These are phyloP conservation scores for Cyclocybe cylindracea DNA, from an alignment of 768 basidiomycete species.

Conservation along the genomic window DNA sequence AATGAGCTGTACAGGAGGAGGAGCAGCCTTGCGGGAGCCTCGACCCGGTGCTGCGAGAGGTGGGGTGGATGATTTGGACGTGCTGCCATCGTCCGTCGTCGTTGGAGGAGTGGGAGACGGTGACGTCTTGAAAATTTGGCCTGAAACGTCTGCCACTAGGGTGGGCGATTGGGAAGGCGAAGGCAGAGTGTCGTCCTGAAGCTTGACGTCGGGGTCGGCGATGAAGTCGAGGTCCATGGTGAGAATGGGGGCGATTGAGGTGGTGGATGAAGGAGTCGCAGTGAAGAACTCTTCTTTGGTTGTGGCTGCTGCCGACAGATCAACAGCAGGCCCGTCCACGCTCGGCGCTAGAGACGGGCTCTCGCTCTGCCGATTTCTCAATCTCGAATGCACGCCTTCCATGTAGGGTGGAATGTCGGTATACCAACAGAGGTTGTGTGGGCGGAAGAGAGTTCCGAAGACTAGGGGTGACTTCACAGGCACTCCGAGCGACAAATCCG, in stretches of 20 bases:
- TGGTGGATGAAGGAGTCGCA: conserved; percentile 24
- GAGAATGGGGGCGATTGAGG: conserved; percentile 22
- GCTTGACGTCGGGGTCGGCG: conserved; percentile 27
- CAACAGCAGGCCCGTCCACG: conserved; percentile 20
- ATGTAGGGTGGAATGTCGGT: background rate
- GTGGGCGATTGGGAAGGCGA: conserved; percentile 40
- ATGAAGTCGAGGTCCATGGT: conserved; percentile 34
- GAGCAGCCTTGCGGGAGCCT: conserved; percentile 36
- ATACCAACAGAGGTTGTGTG: conserved; percentile 9
- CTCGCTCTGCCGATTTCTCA: conserved; percentile 21
- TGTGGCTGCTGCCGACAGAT: conserved; percentile 30
- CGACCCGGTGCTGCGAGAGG: conserved; percentile 30
- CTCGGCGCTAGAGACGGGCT: conserved; percentile 18
- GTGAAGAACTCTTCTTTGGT: conserved; percentile 31
- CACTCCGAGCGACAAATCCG: conserved; percentile 8
- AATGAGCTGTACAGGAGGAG: conserved; percentile 65
- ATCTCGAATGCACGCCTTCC: conserved; percentile 18
- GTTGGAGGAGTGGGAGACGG: conserved; percentile 34
- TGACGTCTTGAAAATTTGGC: conserved; percentile 35
- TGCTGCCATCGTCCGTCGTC: conserved; percentile 29
- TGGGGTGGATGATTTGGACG: conserved; percentile 43
- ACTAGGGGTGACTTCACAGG: conserved; percentile 9
- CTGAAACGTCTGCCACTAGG: conserved; percentile 28
- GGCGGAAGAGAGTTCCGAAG: conserved; percentile 8
- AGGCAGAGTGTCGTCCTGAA: conserved; percentile 17